Percentiles rank a stretch among this genome's conserved stretches.
These are phyloP conservation scores for Exserohilum rostratum DNA, from an alignment of 2,329 filamentous ascomycete species.

Conservation along the genomic window DNA sequence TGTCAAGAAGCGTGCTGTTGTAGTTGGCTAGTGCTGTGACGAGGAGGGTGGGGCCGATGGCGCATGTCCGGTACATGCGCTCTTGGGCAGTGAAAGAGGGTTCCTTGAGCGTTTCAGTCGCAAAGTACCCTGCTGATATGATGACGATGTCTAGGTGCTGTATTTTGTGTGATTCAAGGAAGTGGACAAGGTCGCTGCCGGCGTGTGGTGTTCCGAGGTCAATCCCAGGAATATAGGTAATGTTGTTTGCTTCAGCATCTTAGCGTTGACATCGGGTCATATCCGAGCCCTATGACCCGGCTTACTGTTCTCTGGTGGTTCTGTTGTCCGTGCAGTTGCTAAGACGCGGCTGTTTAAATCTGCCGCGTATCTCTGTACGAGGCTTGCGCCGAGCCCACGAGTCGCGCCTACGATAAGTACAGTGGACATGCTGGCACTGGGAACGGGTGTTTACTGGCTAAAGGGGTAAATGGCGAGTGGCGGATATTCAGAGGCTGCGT, in stretches of 20 bases:
- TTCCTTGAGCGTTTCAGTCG: slow-evolving; percentile 67
- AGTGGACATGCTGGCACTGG: slow-evolving; percentile 38
- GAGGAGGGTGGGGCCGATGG: slow-evolving; percentile 70
- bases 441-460: too few relatives aligned
- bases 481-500: too few relatives aligned
- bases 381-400: slow-evolving; percentile 68
- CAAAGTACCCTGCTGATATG: slow-evolving; percentile 73
- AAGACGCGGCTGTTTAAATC: slow-evolving; percentile 57
- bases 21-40: slow-evolving; percentile 66
- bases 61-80: slow-evolving; percentile 72
- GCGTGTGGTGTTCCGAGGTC: slow-evolving; percentile 55
- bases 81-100: slow-evolving; percentile 71
- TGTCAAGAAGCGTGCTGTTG: slow-evolving; percentile 23
- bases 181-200: slow-evolving; percentile 51
- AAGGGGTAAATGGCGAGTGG: too few relatives aligned
- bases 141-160: slow-evolving; percentile 56
- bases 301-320: too few relatives aligned
- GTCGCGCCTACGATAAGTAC: slow-evolving; percentile 72
- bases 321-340: too few relatives aligned
- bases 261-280: slow-evolving; percentile 54
- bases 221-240: slow-evolving; percentile 65
- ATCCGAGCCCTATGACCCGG: too few relatives aligned
- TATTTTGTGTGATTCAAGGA: slow-evolving; percentile 55
- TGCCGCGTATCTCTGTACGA: slow-evolving; percentile 64
- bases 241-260: slow-evolving; percentile 37